Conservation (phyloP, 495 filamentous ascomycete genomes). For the Filosporella fistucella region DNA sequence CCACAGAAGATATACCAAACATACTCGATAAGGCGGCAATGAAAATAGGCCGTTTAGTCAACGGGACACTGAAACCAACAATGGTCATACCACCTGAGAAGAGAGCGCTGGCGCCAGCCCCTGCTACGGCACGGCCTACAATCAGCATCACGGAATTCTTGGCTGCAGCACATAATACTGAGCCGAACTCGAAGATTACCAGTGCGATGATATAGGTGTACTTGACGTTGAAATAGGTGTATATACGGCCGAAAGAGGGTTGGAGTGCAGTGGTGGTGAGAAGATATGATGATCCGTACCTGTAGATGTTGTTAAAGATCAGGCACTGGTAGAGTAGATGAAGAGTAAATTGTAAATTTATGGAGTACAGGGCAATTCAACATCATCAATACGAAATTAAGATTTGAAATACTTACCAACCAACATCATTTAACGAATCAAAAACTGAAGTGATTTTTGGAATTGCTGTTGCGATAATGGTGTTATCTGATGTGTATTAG, state of each 20-base stretch:
- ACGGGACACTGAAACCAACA: constrained; percentile 49
- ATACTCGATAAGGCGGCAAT: constrained; percentile 74
- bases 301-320: too few species aligned
- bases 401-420: constrained; percentile 50
- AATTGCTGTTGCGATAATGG: constrained; percentile 54
- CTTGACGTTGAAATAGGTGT: constrained; percentile 40
- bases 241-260: constrained; percentile 44
- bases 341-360: too few species aligned
- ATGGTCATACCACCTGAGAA: constrained; percentile 38
- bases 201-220: constrained; percentile 65
- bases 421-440: constrained; percentile 39
- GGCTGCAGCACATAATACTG: constrained; percentile 56
- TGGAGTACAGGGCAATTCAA: too few species aligned
- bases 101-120: constrained; percentile 49
- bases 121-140: constrained; percentile 58
- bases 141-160: constrained; percentile 59
- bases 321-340: too few species aligned
- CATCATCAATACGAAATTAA: too few species aligned
- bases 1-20: constrained; percentile 29
- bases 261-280: constrained; percentile 45
- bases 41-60: constrained; percentile 62
- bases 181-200: constrained; percentile 74
- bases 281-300: constrained; percentile 35
- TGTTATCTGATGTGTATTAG: constrained; percentile 15
- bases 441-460: constrained; percentile 45